A percentile compares a stretch with the other conserved stretches of the same genome.
Conservation (phyloP, 106 monocot genomes). For the Dactylorhiza incarnata region DNA sequence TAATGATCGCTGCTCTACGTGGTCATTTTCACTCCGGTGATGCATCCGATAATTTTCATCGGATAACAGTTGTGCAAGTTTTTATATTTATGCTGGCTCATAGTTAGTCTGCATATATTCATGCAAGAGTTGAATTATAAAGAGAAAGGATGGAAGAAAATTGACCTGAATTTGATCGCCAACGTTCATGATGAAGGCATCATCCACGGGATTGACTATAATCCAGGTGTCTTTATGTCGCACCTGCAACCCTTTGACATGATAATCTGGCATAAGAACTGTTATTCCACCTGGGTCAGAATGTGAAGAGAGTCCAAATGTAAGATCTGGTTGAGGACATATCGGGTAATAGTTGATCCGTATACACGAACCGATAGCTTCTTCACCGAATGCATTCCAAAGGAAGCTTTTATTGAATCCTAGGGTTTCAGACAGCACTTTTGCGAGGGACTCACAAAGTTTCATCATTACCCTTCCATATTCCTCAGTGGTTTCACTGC, state of each 20-base stretch:
- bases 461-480: conserved; percentile 26
- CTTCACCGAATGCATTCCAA: conserved; percentile 27
- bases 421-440: conserved; percentile 24
- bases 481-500: conserved; percentile 27
- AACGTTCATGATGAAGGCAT: conserved; percentile 43
- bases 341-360: conserved; percentile 44
- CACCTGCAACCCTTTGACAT: conserved; percentile 38
- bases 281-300: conserved; percentile 47
- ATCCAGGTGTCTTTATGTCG: conserved; percentile 24
- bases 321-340: conserved; percentile 50
- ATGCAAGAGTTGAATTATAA: no score
- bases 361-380: conserved; percentile 15
- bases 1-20: no score
- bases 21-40: no score
- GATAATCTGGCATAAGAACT: conserved; percentile 36
- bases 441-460: conserved; percentile 27
- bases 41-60: no score
- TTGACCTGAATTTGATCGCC: conserved; percentile 59
- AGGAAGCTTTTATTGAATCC: conserved; percentile 17
- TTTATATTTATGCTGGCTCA: no score
- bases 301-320: conserved; percentile 44
- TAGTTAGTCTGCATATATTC: no score
- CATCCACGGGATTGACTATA: conserved; percentile 26
- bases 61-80: no score
- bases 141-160: no score